phyloP scores from a whole-genome alignment of 768 basidiomycete genomes.

The Lactarius indigo region DNA sequence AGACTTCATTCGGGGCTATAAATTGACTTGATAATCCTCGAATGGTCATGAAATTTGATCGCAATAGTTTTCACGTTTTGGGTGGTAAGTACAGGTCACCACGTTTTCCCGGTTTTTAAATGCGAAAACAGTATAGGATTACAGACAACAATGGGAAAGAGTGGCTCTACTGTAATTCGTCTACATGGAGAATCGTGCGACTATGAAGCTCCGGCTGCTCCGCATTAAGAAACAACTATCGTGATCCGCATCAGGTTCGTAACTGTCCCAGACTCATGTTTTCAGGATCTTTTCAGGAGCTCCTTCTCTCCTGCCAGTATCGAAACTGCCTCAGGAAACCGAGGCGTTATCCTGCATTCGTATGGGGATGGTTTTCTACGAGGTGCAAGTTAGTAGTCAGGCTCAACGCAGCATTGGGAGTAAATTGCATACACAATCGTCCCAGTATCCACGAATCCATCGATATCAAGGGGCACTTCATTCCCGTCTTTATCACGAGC shows the following conservation, averaged over 20 bases:
- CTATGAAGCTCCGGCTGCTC: too few relatives aligned
- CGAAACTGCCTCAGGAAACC: constrained; percentile 17
- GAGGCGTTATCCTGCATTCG: constrained; percentile 24
- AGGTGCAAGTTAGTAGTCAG: not conserved
- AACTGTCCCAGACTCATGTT: not conserved
- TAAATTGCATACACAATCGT: constrained; percentile 8
- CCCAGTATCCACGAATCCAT: constrained; percentile 7
- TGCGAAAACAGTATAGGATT: too few relatives aligned
- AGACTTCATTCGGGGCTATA: too few relatives aligned
- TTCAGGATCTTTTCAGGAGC: not conserved
- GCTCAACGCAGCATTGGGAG: not conserved
- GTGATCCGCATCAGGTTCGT: not conserved
- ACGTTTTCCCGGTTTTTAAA: too few relatives aligned
- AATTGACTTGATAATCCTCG: too few relatives aligned
- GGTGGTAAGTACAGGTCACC: too few relatives aligned
- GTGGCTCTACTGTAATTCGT: too few relatives aligned
- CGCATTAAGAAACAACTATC: too few relatives aligned
- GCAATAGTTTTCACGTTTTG: too few relatives aligned
- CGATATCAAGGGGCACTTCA: constrained; percentile 6
- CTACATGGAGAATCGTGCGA: too few relatives aligned
- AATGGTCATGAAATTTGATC: too few relatives aligned
- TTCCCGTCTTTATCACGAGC: constrained; percentile 16
- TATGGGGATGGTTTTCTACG: constrained; percentile 23
- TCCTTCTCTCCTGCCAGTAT: constrained; percentile 9
- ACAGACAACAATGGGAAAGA: too few relatives aligned